Evolutionary conservation across 352 stramenopile genomes (phyloP), one percentile per base, ranked within the genome.

Genomic region (Phytophthora europaea): DNA sequence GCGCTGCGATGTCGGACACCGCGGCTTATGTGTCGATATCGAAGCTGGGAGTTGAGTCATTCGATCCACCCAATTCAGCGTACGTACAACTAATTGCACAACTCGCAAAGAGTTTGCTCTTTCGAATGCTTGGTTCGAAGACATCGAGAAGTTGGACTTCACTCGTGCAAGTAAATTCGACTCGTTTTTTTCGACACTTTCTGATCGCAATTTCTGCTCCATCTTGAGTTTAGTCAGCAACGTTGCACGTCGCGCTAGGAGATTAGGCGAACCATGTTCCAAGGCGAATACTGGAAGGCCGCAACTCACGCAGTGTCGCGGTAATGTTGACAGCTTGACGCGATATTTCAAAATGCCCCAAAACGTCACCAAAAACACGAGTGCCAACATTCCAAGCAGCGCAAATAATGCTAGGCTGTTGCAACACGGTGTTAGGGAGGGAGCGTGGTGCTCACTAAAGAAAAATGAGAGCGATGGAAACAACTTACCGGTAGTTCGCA

Each of bases 291-390:
- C 85, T 6, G 85, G 83, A 6, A 93, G 38, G 0, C 85, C 85
- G 48, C 85, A 93, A 0, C 60, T 68, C 3, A 93, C 82, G 23
- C 85, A 93, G 55, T 93, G 82, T 0, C 85, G 81, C 6, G 85
- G 85, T 8, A 93, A 65, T 0, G 80, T 80, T 26, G 80, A 78
- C 3, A 93, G 75, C 15, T 81, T 84, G 10, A 88, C 83, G 7
- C 85, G 82, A 45, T 90, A 93, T 6, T 81, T 79, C 5, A 90
- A 62, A 52, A 89, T 75, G 0, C 85, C 85, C 82, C 83, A 91
- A 1, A 60, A 65, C 1, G 90, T 67, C 22, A 91, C 47, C 15
- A 91, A 9, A 15, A 61, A 61, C 20, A 72, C 70, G 0, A 88
- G 40, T 16, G 71, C 20, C 13, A 92, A 57, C 45, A 92, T 56